Conservation (phyloP, 2,329 filamentous ascomycete species). For the Xylariomycetidae sp. region DNA sequence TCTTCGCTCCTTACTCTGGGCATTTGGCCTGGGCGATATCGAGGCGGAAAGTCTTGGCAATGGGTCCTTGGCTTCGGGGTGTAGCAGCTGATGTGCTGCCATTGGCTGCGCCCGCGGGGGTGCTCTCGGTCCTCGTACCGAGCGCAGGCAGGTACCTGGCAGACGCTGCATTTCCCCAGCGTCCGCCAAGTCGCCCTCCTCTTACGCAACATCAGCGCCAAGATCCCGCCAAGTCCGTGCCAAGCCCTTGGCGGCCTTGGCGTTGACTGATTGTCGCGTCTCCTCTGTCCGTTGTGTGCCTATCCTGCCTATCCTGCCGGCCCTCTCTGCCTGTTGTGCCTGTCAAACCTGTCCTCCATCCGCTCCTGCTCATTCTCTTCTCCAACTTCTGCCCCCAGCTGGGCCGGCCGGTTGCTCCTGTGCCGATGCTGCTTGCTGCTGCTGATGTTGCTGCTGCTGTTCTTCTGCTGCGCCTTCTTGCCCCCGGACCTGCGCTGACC, state of each 20-base stretch:
- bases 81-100: conserved; percentile 14
- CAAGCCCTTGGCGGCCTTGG: conserved; percentile 18
- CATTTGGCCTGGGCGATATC: conserved; percentile 25
- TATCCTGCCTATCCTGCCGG: conserved; percentile 5
- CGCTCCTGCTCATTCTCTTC: too few species aligned
- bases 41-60: conserved; percentile 29
- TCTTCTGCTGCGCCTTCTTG: too few species aligned
- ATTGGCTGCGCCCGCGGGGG: conserved; percentile 20
- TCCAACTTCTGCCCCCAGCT: too few species aligned
- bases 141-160: conserved; percentile 13
- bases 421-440: conserved; percentile 24
- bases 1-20: conserved; percentile 25
- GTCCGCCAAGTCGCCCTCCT: conserved; percentile 15
- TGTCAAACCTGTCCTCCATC: too few species aligned
- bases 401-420: conserved; percentile 20
- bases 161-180: not conserved
- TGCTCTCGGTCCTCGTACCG: conserved; percentile 18
- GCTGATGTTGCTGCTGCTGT: too few species aligned
- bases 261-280: conserved; percentile 18
- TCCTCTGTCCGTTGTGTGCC: conserved; percentile 6
- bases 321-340: conserved; percentile 4
- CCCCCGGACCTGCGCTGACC: conserved; percentile 21
- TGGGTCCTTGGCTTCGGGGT: conserved; percentile 21
- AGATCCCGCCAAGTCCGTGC: conserved; percentile 19
- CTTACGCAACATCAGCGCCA: conserved; percentile 20